Conservation (phyloP, 1,284 basidiomycete genomes). For the Ustilago bromivora region DNA sequence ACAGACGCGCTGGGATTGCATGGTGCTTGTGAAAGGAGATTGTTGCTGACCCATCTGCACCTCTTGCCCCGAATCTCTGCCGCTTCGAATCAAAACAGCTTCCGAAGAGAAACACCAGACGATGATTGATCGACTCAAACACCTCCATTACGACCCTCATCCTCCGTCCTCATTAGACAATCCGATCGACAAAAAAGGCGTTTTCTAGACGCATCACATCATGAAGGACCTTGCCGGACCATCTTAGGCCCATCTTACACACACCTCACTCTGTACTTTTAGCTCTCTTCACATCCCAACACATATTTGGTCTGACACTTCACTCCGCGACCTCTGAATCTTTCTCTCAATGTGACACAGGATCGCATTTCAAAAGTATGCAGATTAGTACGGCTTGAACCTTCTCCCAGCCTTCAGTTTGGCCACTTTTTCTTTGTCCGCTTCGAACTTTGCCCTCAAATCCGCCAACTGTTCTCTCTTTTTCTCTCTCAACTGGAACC, state of each 20-base stretch:
- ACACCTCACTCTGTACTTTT: slow-evolving; percentile 25
- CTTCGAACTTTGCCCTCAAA: slow-evolving; percentile 64
- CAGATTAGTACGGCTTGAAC: slow-evolving; percentile 61
- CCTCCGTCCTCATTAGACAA: too few species aligned
- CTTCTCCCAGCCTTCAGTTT: slow-evolving; percentile 59
- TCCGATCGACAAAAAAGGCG: too few species aligned
- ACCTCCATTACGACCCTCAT: neutral
- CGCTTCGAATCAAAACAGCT: slow-evolving; percentile 24
- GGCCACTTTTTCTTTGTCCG: slow-evolving; percentile 63
- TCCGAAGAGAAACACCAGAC: slow-evolving; percentile 57
- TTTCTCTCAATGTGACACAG: too few species aligned
- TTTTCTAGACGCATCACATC: too few species aligned
- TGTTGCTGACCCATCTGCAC: neutral
- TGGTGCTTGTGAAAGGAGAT: neutral
- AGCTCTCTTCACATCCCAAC: slow-evolving; percentile 3
- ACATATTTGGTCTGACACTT: neutral
- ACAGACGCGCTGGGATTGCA: neutral
- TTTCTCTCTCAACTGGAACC: slow-evolving; percentile 65
- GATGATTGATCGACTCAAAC: slow-evolving; percentile 34
- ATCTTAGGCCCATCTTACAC: neutral
- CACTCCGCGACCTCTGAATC: too few species aligned
- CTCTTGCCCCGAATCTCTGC: too few species aligned
- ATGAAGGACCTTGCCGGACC: neutral
- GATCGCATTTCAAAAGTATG: neutral
- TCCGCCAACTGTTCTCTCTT: slow-evolving; percentile 64